phyloP scores from a whole-genome alignment of 1,284 basidiomycete species.

The Trametes sp. region DNA sequence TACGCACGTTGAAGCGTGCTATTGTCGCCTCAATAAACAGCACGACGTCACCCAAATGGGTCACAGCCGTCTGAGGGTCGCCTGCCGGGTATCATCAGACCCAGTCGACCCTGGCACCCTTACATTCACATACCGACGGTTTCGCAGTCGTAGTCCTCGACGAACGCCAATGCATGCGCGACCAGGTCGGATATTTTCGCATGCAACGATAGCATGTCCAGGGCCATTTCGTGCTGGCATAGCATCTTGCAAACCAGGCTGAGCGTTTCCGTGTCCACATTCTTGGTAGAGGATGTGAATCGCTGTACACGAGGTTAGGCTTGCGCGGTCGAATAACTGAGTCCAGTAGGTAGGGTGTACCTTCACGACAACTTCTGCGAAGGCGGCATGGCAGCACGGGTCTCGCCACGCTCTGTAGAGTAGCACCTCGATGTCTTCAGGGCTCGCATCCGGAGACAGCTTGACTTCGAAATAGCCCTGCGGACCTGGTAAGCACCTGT shows the following conservation, averaged over 20 bases:
- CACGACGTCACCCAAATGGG: constrained; percentile 76
- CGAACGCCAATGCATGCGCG: constrained; percentile 63
- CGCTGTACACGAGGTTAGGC: constrained; percentile 48
- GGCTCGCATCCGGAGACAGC: constrained; percentile 59
- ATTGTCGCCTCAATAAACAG: constrained; percentile 72
- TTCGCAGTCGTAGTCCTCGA: constrained; percentile 79
- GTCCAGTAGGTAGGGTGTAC: constrained; percentile 45
- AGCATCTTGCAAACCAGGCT: constrained; percentile 72
- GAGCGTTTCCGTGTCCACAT: constrained; percentile 69
- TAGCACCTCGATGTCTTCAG: constrained; percentile 58
- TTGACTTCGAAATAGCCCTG: constrained; percentile 69
- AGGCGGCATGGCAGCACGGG: constrained; percentile 61
- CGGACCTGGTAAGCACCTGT: too few species aligned
- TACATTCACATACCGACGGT: constrained; percentile 65
- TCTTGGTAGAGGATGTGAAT: constrained; percentile 55
- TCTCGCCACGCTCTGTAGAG: constrained; percentile 68
- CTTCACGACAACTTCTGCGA: constrained; percentile 64
- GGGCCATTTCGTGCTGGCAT: constrained; percentile 58
- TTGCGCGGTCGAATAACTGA: neutral
- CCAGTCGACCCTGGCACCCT: too few species aligned
- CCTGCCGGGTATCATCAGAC: constrained; percentile 50
- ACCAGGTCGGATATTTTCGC: constrained; percentile 67
- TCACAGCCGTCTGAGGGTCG: constrained; percentile 81
- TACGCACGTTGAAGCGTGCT: constrained; percentile 65
- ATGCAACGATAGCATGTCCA: constrained; percentile 79